Evolutionary conservation across 306 rosid species (phyloP), one percentile per base, ranked within the genome.

Genomic region (Quercus cerris): DNA sequence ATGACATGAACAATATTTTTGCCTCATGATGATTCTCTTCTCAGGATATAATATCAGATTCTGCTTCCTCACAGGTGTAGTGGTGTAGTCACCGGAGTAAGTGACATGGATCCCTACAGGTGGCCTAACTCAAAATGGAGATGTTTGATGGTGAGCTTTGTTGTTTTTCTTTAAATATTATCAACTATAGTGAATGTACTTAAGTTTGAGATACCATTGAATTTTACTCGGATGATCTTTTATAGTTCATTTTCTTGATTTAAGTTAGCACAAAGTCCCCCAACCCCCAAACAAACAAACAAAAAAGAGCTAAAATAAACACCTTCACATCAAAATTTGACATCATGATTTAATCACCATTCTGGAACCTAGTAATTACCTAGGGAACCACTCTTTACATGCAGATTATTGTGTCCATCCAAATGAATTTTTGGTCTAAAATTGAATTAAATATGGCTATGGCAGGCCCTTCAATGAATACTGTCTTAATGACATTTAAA

Each of bases 81-180:
- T 76, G 88, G 99, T 57, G 84, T 91, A 44, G 97, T 93, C 71
- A 89, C 91, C 56, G 97, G 97, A 78, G 89, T 88, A 75, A 78
- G 92, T 74, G 99, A 94, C 83, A 73, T 90, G 89, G 97, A 94
- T 91, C 94, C 94, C 77, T 90, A 86, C 76, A 76, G 93, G 79
- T 94, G 99, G 99, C 90, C 94, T 1, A 91, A 93, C 73, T 94
- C 99, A 82, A 91, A 89, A 81, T 94, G 99, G 99, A 93, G 97
- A 89, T 87, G 94, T 87, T 88, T 94, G 86, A 94, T 88, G 95
- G 99, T 94, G 81, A 76, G 81, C 75, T 46, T 49, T 70, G 41
- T 52, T 77, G 57, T 23, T 57, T 46, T 35, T 13, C 66, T 77
- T 71, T 33, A 30, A 27, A 77, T 67, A 51, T 44, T 70, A 74